Evolutionary conservation across 805 yeast genomes (phyloP).

Genomic region (Metahyphopichia silvanorum): DNA sequence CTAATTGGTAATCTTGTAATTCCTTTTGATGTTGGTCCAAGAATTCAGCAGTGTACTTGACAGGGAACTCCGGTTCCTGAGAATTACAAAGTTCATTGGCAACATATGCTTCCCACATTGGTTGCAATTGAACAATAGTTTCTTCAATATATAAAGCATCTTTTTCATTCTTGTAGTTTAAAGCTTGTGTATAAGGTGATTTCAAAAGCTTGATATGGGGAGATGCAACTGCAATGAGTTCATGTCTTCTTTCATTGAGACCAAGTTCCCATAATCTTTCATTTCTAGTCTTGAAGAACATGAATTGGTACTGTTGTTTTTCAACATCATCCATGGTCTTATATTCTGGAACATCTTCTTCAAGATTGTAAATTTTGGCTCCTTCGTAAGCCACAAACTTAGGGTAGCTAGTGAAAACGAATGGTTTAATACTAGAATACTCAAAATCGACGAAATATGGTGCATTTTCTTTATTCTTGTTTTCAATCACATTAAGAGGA

Average conservation of each 20-base stretch:
- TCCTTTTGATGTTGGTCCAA: conserved; percentile 55
- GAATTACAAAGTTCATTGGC: conserved; percentile 54
- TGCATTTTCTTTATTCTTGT: conserved; percentile 29
- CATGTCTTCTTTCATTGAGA: conserved; percentile 60
- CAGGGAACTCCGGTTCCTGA: conserved; percentile 48
- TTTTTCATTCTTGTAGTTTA: conserved; percentile 53
- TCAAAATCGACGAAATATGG: conserved; percentile 78
- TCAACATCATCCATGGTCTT: conserved; percentile 66
- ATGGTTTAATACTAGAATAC: conserved; percentile 76
- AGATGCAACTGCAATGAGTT: conserved; percentile 74
- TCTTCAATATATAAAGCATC: conserved; percentile 67
- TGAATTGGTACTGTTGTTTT: conserved; percentile 77
- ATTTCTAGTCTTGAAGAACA: conserved; percentile 86
- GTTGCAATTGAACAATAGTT: conserved; percentile 59
- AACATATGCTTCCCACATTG: conserved; percentile 66
- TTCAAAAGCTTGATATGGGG: conserved; percentile 78
- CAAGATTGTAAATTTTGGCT: conserved; percentile 74
- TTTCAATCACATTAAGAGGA: conserved; percentile 76
- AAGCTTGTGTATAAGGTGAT: conserved; percentile 58
- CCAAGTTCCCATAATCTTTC: conserved; percentile 85
- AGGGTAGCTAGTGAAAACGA: conserved; percentile 74
- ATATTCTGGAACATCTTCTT: conserved; percentile 71
- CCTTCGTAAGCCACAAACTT: conserved; percentile 84
- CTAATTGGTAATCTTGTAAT: conserved; percentile 65
- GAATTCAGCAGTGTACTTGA: conserved; percentile 56